Evolutionary conservation across 306 rosid genomes (phyloP), one percentile per base, ranked within the genome.

Genomic region (Medicago ruthenica): DNA sequence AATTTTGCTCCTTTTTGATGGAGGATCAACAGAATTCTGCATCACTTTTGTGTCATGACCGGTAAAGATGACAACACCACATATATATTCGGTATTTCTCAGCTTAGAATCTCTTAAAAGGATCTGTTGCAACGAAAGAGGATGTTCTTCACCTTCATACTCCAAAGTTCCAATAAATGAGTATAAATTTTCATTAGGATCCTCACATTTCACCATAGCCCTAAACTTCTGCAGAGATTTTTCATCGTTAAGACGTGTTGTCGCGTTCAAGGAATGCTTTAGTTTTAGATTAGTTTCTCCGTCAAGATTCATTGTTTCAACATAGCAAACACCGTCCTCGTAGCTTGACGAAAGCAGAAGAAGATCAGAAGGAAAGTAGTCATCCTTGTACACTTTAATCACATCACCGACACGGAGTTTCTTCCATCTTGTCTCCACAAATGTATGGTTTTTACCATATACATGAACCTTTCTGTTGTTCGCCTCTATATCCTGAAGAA

Each of bases 211-310:
- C 76, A 90, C 86, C 69, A 77, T 39, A 24, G 93, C 98, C 22
- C 39, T 75, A 71, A 87, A 90, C 65, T 78, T 83, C 57, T 84
- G 64, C 5, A 89, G 70, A 78, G 93, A 85, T 34, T 81, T 76
- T 72, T 89, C 93, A 70, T 83, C 85, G 0, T 11, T 70, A 84
- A 90, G 90, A 79, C 81, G 82, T 61, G 82, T 61, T 42, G 93
- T 87, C 51, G 5, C 87, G 73, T 90, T 92, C 87, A 93, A 85
- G 31, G 96, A 79, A 24, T 84, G 93, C 88, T 93, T 93, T 81
- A 93, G 20, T 75, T 93, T 93, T 67, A 93, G 88, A 87, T 93
- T 93, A 37, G 98, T 93, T 83, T 93, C 98, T 79, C 98, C 98
- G 58, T 93, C 98, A 61, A 93, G 97, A 83, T 93, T 93, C 97